Evolutionary conservation across 2,329 filamentous ascomycete genomes (phyloP), one percentile per base, ranked within the genome.

Genomic region (Leptographium procerum): DNA sequence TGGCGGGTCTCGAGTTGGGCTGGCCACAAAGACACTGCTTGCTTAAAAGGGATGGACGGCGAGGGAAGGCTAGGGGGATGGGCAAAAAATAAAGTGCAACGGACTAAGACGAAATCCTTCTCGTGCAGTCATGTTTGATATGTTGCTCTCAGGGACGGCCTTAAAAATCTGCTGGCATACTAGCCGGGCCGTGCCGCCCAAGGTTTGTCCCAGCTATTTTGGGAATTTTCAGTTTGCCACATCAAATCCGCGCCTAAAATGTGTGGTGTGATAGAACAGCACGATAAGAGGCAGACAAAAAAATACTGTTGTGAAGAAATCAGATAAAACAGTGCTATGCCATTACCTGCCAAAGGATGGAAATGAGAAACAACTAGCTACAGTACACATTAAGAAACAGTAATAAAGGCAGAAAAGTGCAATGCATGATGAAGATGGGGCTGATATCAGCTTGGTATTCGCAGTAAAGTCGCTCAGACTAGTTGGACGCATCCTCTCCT

Each of bases 11-110:
- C 69, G 71, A 52, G 67, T 82, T 31, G 76, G 76, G 1, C 73
- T 79, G 60, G 76, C 75, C 53, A 71, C 71, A 61, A 79, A 79
- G 69, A 59, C 65, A 14, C 65, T 77, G 43, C 58, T 66, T 34
- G 61, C 60, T 24, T 64, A 57, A 28, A 16, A 29, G n/a, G 14
- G 36, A n/a, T n/a, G n/a, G n/a, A n/a, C n/a, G n/a, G 34, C 34
- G 16, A 43, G 40, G n/a, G 16, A 8, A n/a, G 6, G 19, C 16
- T 19, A 19, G 19, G 40, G 40, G 31, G 19, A 8, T n/a, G 40
- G n/a, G n/a, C n/a, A n/a, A n/a, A 43, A n/a, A 7, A 19, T 40
- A 16, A 40, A 22, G 36, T n/a, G n/a, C 36, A 13, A 40, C 14
- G 36, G 36, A 19, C 34, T 3, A 6, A 10, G 34, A 36, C 34